Evolutionary conservation across 495 filamentous ascomycete species (phyloP).

Genomic region (Monascus purpureus): DNA sequence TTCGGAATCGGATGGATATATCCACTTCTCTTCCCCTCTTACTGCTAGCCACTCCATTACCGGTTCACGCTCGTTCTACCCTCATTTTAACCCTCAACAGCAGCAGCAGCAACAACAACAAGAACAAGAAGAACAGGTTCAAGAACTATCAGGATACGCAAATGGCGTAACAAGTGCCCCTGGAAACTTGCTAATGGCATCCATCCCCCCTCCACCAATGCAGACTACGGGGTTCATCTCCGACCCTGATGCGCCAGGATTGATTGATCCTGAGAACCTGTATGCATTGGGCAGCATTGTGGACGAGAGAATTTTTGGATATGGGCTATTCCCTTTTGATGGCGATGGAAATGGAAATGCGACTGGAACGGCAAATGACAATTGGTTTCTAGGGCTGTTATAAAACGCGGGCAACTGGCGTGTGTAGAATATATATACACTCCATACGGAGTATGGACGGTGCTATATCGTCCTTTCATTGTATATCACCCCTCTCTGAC

Average conservation of each 20-base stretch:
- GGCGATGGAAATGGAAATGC: background rate
- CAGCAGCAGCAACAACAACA: background rate
- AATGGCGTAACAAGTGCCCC: background rate
- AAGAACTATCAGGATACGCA: background rate
- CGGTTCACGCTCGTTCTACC: no score
- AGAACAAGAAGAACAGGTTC: background rate
- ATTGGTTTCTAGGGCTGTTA: no score
- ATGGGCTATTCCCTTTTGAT: background rate
- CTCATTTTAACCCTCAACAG: background rate
- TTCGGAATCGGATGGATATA: no score
- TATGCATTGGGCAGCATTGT: background rate
- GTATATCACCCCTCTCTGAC: no score
- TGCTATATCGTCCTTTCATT: no score
- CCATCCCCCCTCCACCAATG: background rate
- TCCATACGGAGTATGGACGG: no score
- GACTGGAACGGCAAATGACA: no score
- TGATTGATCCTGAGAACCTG: background rate
- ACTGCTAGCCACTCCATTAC: no score
- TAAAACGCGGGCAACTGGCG: no score
- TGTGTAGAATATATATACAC: no score
- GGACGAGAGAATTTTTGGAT: background rate
- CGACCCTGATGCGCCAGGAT: background rate
- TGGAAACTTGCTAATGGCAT: background rate
- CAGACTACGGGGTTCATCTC: background rate
- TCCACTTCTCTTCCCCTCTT: background rate